Evolutionary conservation across 2,329 filamentous ascomycete genomes (phyloP).

Genomic region (Neonectria ditissima): DNA sequence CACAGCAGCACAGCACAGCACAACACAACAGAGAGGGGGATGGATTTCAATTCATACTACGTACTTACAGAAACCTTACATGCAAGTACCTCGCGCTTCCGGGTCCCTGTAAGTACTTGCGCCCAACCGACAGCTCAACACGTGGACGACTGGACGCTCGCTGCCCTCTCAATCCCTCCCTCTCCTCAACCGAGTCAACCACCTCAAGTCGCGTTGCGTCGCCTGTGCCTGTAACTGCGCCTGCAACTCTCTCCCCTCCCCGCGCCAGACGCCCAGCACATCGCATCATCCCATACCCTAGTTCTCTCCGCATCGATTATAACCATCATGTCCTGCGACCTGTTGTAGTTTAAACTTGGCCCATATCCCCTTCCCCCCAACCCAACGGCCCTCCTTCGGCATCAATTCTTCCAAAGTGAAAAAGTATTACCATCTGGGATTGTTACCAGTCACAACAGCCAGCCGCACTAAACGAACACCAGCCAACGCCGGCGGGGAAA

Average conservation of each 20-base stretch:
- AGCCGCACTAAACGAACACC: slow-evolving; percentile 7
- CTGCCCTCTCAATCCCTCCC: slow-evolving; percentile 20
- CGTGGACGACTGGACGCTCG: slow-evolving; percentile 43
- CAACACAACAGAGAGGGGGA: slow-evolving; percentile 5
- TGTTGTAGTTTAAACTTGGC: slow-evolving; percentile 17
- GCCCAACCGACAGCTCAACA: slow-evolving; percentile 45
- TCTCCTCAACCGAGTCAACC: slow-evolving; percentile 14
- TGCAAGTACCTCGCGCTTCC: slow-evolving; percentile 2
- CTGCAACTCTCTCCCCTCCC: slow-evolving; percentile 18
- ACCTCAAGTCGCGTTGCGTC: slow-evolving; percentile 23
- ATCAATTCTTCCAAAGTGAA: slow-evolving; percentile 2
- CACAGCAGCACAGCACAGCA: slow-evolving; percentile 16
- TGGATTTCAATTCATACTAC: not conserved
- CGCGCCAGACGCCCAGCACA: slow-evolving; percentile 28
- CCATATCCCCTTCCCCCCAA: slow-evolving; percentile 1
- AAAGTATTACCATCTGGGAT: not conserved
- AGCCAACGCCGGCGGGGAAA: slow-evolving; percentile 21
- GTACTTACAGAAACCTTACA: not conserved
- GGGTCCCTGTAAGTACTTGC: slow-evolving; percentile 41
- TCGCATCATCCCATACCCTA: slow-evolving; percentile 29
- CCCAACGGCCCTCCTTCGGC: slow-evolving; percentile 19
- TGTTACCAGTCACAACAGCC: slow-evolving; percentile 8
- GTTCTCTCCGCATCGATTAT: slow-evolving; percentile 39
- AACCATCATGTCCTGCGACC: slow-evolving; percentile 34
- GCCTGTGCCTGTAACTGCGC: not conserved